Conservation (phyloP, 805 yeast species). For the Saccharomycopsis capsularis region DNA sequence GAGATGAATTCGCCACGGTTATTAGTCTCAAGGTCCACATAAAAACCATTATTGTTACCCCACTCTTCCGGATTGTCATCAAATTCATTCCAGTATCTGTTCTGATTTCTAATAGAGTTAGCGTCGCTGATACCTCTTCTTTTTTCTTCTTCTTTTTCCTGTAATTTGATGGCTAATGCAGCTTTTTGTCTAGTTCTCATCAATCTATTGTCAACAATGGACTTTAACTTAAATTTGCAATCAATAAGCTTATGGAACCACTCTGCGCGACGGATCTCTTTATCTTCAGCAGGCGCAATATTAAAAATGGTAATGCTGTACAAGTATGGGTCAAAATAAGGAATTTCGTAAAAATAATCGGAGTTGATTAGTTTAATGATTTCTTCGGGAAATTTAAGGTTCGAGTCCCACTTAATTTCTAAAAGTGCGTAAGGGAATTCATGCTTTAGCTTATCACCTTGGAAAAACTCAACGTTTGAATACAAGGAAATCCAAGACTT, state of each 20-base stretch:
- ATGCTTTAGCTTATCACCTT: neutral
- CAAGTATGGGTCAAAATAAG: constrained; percentile 6
- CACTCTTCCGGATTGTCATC: constrained; percentile 21
- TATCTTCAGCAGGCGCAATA: neutral
- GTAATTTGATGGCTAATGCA: constrained; percentile 14
- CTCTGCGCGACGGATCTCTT: neutral
- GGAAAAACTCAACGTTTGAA: neutral
- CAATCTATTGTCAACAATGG: constrained; percentile 14
- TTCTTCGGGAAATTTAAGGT: neutral
- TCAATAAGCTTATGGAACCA: constrained; percentile 16
- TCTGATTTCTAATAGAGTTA: neutral
- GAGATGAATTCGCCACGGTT: constrained; percentile 9
- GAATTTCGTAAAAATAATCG: constrained; percentile 15
- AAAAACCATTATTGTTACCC: constrained; percentile 11
- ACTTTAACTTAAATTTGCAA: constrained; percentile 14
- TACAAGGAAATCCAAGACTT: constrained; percentile 8
- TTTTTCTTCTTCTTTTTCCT: constrained; percentile 4
- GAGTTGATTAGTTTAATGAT: constrained; percentile 9
- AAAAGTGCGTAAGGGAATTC: constrained; percentile 7
- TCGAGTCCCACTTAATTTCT: constrained; percentile 11
- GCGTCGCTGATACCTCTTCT: neutral
- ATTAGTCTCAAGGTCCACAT: constrained; percentile 5
- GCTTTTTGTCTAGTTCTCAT: constrained; percentile 6
- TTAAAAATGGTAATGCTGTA: neutral
- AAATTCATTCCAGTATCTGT: constrained; percentile 21